Base-by-base conservation (phyloP, 2,329 filamentous ascomycete genomes). In the Macrophomina phaseolina region DNA sequence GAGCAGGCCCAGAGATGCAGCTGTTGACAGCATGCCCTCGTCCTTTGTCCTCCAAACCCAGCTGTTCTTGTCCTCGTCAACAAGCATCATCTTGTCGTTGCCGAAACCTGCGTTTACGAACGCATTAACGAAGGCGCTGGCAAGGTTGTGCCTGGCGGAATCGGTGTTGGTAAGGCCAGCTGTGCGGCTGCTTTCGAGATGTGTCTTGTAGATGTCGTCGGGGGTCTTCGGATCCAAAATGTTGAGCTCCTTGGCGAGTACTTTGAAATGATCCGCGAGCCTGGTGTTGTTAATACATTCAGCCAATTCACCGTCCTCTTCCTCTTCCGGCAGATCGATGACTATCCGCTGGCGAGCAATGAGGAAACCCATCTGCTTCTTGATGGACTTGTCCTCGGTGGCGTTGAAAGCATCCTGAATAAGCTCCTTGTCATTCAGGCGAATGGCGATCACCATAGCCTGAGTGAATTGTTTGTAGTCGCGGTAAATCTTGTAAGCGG, bases 41-140 rank as follows among this genome's bases (percentile, higher is more conserved):
- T 96, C 93, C 81, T 99, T 99, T 23, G 96, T 98, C 84, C 98
- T 99, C 93, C 93, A 99, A 4, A 99, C 92, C 94, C 95, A 99
- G 70, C 91, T 92, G 73, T 91, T 90, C 82, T 97, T 96, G 67
- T 78, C 80, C 40, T 92, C 90, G 23, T 95, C 91, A 49, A 93
- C 90, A 67, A 98, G 84, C 94, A 99, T 97, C 88, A 99, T 91
- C 85, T 97, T 98, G 80, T 99, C 95, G 67, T 94, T 91, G 51
- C 93, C 92, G 73, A 93, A 99, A 38, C 95, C 95, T 64, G 95
- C 94, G 73, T 99, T 99, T 69, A 95, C 93, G 74, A 99, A 98
- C 0, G 91, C 92, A 75, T 99, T 99, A 70, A 99, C 96, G 72
- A 99, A 98, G 4, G 91, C 93, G 64, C 94, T 95, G 4, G 95